Percentiles rank a stretch among this genome's conserved stretches.
These are phyloP conservation scores for Auricularia sp. DNA, from an alignment of 768 basidiomycete species.

Conservation along the genomic window DNA sequence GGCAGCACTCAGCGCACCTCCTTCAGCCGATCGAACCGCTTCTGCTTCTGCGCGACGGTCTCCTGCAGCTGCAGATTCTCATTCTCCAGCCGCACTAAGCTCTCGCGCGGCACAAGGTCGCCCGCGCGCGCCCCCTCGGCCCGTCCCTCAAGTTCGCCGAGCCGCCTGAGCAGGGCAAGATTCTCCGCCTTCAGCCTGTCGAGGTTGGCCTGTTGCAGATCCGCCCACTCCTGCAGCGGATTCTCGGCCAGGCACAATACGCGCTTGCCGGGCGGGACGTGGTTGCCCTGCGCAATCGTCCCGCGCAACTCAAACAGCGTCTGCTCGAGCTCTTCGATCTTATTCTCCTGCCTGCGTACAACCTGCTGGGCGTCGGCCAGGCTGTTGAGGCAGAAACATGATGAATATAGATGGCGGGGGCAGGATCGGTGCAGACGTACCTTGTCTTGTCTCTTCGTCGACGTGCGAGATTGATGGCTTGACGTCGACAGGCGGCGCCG, in stretches of 20 bases:
- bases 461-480: not conserved
- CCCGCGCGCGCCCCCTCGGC: constrained; percentile 16
- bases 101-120: constrained; percentile 63
- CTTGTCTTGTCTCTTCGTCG: not conserved
- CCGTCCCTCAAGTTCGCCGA: constrained; percentile 49
- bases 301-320: constrained; percentile 67
- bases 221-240: constrained; percentile 75
- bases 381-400: constrained; percentile 22
- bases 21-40: constrained; percentile 65
- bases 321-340: constrained; percentile 68
- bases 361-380: constrained; percentile 29
- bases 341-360: constrained; percentile 30
- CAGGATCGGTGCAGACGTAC: not conserved
- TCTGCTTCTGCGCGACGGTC: constrained; percentile 66
- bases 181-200: constrained; percentile 77
- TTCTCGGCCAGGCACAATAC: constrained; percentile 65
- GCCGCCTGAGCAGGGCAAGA: constrained; percentile 57
- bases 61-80: constrained; percentile 63
- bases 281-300: constrained; percentile 63
- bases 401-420: not conserved
- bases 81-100: constrained; percentile 59
- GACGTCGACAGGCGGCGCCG: not conserved
- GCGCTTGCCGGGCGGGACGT: constrained; percentile 61
- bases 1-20: constrained; percentile 42
- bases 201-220: constrained; percentile 62